Evolutionary conservation across 192 early-diverging fungal species (phyloP), one percentile per base, ranked within the genome.

Genomic region (Backusella sp.): DNA sequence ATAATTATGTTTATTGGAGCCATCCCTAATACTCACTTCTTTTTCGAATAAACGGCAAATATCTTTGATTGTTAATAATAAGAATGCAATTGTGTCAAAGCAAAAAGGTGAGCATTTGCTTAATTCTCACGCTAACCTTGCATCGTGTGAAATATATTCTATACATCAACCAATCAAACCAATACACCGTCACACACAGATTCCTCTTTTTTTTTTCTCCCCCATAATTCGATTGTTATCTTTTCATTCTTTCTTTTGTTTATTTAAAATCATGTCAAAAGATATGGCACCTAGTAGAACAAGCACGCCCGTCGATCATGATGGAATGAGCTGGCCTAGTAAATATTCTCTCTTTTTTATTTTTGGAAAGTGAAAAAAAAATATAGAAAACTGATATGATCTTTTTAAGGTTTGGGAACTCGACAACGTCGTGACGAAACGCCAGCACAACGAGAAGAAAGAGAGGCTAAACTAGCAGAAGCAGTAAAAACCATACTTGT

Each of bases 401-500:
- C 44, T 76, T 30, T 23, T 28, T 32, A 81, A 93, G 92, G 92
- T 77, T 88, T 92, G 68, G 97, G 97, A 4, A 93, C 96, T 26
- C 84, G 90, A 59, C 79, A 88, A 49, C 90, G 98, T 14, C 84
- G 92, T 67, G 89, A 93, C 35, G 98, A 98, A 80, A 86, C 94
- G 1, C 85, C 83, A 1, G 93, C 90, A 36, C 89, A 94, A 76
- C 88, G 91, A 72, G 81, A 87, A 70, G 86, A 74, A 36, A 89
- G 98, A 28, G 80, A 93, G 68, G 79, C 87, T 66, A 94, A 93
- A 81, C 91, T 99, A 77, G 82, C 97, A 7, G 92, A 80, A 46
- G 94, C 97, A 8, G 96, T 99, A n/a, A 86, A 88, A 66, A 96
- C 93, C 0, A 91, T 99, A 14, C 80, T 99, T 41, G 91, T 94